Evolutionary conservation across 352 stramenopile species (phyloP), one percentile per base, ranked within the genome.

Genomic region (Thraustochytrium sp.): DNA sequence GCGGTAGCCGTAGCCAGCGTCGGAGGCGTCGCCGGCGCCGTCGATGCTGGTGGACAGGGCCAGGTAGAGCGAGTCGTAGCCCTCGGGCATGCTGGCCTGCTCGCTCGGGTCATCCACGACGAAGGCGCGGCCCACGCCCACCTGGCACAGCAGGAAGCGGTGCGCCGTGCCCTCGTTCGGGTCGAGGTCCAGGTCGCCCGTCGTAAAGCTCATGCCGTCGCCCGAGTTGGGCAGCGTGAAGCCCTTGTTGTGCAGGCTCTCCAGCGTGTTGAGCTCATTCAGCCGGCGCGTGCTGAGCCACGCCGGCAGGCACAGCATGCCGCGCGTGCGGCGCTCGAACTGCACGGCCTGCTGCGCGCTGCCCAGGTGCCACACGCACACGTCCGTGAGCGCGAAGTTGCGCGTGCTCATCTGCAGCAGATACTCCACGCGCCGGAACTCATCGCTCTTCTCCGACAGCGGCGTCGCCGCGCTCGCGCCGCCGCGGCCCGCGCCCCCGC

Each of bases 21-120:
- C 76, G 0, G 73, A 18, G 11, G 38, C 77, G 51, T 82, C 44
- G 21, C 51, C 59, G 9, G 31, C 40, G 34, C 61, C 46, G 51
- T 85, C 78, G 44, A 83, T 73, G 76, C 23, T 42, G 21, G 48
- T 76, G 37, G 49, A 56, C 13, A 80, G 42, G 16, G 68, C 68
- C 31, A 86, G 38, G 68, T 86, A 86, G 13, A 86, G 51, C 3
- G 38, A 75, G 51, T 86, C 76, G 62, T 86, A 86, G 36, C 83
- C 83, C 42, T 80, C 76, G 1, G 68, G 68, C 9, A 80, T 21
- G 31, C n/a, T 34, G 42, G 68, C n/a, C 51, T 80, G 68, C 34
- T 80, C 68, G 51, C 68, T 80, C 23, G 83, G 83, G 64, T 86
- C 83, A 21, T 83, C 77, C 29, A 85, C 51, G 3, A 73, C 56